These are phyloP conservation scores for Colletotrichum eleusines DNA, from an alignment of 2,329 filamentous ascomycete species.

Conservation along the genomic window DNA sequence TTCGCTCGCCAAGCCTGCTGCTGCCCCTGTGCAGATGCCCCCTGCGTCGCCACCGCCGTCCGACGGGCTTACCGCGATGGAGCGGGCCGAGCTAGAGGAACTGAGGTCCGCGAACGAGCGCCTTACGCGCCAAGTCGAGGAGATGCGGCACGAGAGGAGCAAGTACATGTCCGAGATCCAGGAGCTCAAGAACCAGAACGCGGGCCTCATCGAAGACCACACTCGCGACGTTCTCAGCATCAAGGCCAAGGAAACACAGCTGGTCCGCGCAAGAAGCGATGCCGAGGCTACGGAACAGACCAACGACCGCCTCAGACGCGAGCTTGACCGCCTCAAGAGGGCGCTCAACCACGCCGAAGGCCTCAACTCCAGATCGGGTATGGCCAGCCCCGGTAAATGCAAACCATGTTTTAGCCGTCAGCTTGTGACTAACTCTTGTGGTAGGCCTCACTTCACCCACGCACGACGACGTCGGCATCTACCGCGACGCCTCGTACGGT, in stretches of 20 bases:
- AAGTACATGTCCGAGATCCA: conserved; percentile 89
- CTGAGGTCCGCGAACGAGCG: conserved; percentile 86
- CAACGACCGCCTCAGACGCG: conserved; percentile 85
- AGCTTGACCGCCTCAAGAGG: conserved; percentile 93
- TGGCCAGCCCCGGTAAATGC: conserved; percentile 47
- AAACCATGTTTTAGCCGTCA: neutral
- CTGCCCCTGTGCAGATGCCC: conserved; percentile 61
- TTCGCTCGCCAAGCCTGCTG: conserved; percentile 81
- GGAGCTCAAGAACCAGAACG: conserved; percentile 96
- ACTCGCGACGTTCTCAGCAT: conserved; percentile 95
- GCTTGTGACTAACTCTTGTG: conserved; percentile 9
- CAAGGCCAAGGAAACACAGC: conserved; percentile 97
- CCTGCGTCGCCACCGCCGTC: conserved; percentile 68
- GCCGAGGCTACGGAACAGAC: conserved; percentile 89
- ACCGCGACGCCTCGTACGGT: conserved; percentile 60
- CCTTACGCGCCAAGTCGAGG: conserved; percentile 79
- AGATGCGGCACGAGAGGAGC: conserved; percentile 83
- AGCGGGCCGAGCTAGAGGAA: conserved; percentile 92
- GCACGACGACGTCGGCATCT: conserved; percentile 71
- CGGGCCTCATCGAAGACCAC: conserved; percentile 95
- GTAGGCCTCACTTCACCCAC: conserved; percentile 63
- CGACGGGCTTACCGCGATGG: conserved; percentile 79
- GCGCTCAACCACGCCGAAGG: conserved; percentile 76
- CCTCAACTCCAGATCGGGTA: conserved; percentile 51
- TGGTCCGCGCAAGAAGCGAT: conserved; percentile 91